These are phyloP conservation scores for Gracilariopsis chorda DNA, from an alignment of 23 red algal species.

Conservation along the genomic window DNA sequence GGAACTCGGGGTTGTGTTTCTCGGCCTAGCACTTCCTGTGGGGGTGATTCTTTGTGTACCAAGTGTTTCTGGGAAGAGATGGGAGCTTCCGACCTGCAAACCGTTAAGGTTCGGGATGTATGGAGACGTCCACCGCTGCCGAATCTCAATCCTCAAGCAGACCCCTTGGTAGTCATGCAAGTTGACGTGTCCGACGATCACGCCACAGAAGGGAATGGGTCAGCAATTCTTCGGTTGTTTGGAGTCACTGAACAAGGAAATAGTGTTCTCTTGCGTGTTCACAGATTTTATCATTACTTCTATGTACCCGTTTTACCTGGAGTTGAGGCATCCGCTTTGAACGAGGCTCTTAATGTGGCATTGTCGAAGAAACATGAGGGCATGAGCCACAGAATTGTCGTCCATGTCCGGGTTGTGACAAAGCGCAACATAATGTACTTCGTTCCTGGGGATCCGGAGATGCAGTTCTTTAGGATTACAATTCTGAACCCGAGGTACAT, in stretches of 20 bases:
- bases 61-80: too few species aligned
- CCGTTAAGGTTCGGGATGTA: neutral
- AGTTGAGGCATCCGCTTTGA: neutral
- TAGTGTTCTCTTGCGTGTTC: conserved; percentile 59
- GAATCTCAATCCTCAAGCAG: neutral
- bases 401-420: conserved; percentile 46
- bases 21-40: too few species aligned
- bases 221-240: conserved; percentile 73
- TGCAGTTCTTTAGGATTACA: conserved; percentile 78
- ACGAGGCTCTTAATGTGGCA: neutral
- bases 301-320: conserved; percentile 49
- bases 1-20: too few species aligned
- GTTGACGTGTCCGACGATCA: conserved; percentile 50
- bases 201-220: neutral
- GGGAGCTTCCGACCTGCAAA: too few species aligned
- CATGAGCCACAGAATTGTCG: neutral
- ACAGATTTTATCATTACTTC: conserved; percentile 88
- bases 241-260: conserved; percentile 76
- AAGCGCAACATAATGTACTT: conserved; percentile 89
- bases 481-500: conserved; percentile 52
- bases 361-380: neutral
- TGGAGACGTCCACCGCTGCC: conserved; percentile 25
- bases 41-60: too few species aligned
- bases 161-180: conserved; percentile 75
- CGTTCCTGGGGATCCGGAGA: conserved; percentile 71